phyloP scores from a whole-genome alignment of 2,329 filamentous ascomycete genomes.

The Neofusicoccum umdonicola region DNA sequence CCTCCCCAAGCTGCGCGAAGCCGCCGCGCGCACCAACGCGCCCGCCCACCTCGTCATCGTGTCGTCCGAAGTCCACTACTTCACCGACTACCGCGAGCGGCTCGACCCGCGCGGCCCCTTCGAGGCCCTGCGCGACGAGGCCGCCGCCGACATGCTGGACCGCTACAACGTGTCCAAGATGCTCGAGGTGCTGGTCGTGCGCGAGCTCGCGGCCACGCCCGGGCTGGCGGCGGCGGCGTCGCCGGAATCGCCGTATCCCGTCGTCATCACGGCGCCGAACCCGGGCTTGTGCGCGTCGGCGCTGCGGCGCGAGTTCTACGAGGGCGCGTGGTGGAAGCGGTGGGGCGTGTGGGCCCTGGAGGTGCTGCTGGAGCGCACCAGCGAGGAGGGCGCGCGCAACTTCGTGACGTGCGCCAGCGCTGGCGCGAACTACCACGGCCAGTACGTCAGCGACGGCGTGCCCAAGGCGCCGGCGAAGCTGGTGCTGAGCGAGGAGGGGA shows the following conservation, averaged over 20 bases:
- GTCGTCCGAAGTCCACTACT: constrained; percentile 19
- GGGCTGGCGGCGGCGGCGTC: not conserved
- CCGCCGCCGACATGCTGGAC: constrained; percentile 19
- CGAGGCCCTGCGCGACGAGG: constrained; percentile 20
- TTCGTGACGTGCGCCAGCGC: constrained; percentile 39
- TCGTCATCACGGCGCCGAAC: constrained; percentile 21
- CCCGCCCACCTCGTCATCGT: constrained; percentile 19
- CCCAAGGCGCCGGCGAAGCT: constrained; percentile 30
- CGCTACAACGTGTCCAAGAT: constrained; percentile 29
- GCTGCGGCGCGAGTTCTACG: constrained; percentile 18
- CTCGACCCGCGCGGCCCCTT: constrained; percentile 21
- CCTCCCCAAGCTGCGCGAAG: constrained; percentile 26
- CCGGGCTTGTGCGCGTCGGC: constrained; percentile 21
- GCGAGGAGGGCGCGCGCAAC: constrained; percentile 41
- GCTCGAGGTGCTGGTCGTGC: constrained; percentile 25
- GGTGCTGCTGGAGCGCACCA: constrained; percentile 33
- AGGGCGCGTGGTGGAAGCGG: not conserved
- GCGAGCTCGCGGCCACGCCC: constrained; percentile 20
- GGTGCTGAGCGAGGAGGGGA: constrained; percentile 38
- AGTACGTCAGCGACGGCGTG: constrained; percentile 39
- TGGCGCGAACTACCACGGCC: constrained; percentile 38
- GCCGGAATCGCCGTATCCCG: not conserved
- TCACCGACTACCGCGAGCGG: constrained; percentile 16
- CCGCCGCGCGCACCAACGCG: not conserved
- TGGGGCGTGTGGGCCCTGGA: constrained; percentile 20